A percentile compares a stretch with the other conserved stretches of the same genome.
Evolutionary conservation across 1,284 basidiomycete genomes (phyloP).

Genomic region (Ceratobasidium papillatum): DNA sequence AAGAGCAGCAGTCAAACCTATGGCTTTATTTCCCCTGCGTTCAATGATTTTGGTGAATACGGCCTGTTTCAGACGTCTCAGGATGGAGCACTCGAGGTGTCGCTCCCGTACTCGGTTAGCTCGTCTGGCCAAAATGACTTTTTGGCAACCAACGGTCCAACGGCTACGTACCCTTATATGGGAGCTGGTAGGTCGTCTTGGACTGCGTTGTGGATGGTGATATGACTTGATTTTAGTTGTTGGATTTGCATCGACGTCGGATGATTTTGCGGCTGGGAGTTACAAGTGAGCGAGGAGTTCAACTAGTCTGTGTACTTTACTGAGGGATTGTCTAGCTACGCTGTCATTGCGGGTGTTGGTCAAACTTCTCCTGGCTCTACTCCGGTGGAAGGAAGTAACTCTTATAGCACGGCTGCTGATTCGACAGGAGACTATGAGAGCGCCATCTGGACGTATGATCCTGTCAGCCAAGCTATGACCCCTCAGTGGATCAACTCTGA

Average conservation of each 20-base stretch:
- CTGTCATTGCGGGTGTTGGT: neutral
- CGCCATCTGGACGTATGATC: constrained; percentile 39
- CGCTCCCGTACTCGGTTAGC: neutral
- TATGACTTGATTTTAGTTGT: neutral
- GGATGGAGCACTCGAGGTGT: constrained; percentile 2
- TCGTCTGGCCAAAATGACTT: neutral
- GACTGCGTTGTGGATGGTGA: neutral
- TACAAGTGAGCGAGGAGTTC: neutral
- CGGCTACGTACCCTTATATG: neutral
- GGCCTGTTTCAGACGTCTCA: neutral
- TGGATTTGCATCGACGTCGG: neutral
- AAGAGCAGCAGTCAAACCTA: neutral
- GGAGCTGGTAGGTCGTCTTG: neutral
- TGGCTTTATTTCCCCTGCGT: neutral
- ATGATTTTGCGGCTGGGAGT: neutral
- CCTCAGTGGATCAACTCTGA: constrained; percentile 39
- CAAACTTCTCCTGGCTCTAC: constrained; percentile 1
- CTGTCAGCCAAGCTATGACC: constrained; percentile 14
- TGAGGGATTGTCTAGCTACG: neutral
- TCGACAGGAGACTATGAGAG: neutral
- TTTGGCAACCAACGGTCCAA: constrained; percentile 3
- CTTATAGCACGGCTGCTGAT: neutral
- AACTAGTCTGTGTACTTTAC: neutral
- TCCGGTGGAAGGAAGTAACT: neutral
- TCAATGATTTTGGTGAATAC: constrained; percentile 24